Base-by-base conservation (phyloP, 208 protist genomes). In the Strigomonas galati region DNA sequence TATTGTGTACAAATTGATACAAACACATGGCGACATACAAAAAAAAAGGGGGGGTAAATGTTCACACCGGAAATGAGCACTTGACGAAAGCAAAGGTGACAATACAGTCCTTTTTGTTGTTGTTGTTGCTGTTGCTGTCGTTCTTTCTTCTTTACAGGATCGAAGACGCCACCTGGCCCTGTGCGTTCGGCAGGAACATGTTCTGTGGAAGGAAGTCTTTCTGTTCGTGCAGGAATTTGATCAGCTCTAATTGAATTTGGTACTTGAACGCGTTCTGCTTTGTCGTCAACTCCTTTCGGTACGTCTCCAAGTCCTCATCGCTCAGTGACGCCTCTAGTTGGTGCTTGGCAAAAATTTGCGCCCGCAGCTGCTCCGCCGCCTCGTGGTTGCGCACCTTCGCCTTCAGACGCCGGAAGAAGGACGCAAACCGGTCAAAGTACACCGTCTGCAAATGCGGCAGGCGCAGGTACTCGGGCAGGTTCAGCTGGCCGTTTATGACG, bases 191-290 rank as follows among this genome's bases (percentile, higher is more conserved):
- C 43, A 96, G 73, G 60, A 84, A 96, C 72, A 86, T 78, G 51
- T 72, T 82, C 48, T 90, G 84, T 10, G 91, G 86, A 7, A 83
- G 67, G 30, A 83, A 85, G 46, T 91, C 86, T 65, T 94, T 97
- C 32, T 68, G 72, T 32, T 93, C 84, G 61, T 97, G 91, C 31
- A 97, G 62, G 64, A 92, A 97, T 51, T 83, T 79, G 54, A 97
- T 71, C 43, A 97, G 71, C 48, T 86, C 83, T 14, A 92, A 79
- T 69, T 97, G 82, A 26, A 95, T 67, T 57, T 83, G 65, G 53
- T 84, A 82, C 37, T 74, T 73, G 35, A 93, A 89, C 12, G 40
- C 56, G 48, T 65, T 76, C 49, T 71, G 24, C 58, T 69, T 49
- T 1, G 67, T 46, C 10, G 86, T 85, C 28, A 96, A 66, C 60